Base-by-base conservation (phyloP, 75 land plant species). In the Cupressus sempervirens region DNA sequence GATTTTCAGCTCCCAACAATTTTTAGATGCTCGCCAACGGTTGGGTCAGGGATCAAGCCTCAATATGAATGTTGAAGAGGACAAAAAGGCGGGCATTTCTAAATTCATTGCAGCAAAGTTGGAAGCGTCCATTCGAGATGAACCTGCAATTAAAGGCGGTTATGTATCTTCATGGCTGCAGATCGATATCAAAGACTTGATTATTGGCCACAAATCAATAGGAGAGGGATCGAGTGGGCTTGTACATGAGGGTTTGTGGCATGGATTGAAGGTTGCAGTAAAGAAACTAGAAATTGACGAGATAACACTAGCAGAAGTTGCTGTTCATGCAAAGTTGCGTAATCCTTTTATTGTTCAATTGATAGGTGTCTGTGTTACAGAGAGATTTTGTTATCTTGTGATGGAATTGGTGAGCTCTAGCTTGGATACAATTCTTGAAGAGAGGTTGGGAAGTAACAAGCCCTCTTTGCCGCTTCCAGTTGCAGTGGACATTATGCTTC, bases 401-500 rank as follows among this genome's bases (percentile, higher is more conserved):
- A 48, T 73, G 52, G 88, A 87, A 77, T 58, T 83, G 7, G 29
- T 83, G 40, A 75, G 50, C 32, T n/a, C 73, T 40, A 75, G 84
- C 54, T 84, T 87, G 20, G 65, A 73, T 13, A 52, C 79, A 75
- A 50, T 36, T n/a, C 32, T 20, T 15, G 3, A 40, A 40, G 58
- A 45, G 13, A 40, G 75, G 15, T 50, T 50, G 15, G 53, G 13
- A 50, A 50, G 53, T 12, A 50, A 50, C 53, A 13, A 50, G 53
- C 77, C 35, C 35, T 84, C 53, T 2, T 74, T 86, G 32, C 40
- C n/a, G 1, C 52, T 83, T 30, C 88, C 84, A 18, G 84, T 75
- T 15, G 54, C 83, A 35, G 35, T 87, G 56, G 85, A 87, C 56
- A 43, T 87, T 14, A 83, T 87, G 85, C 45, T 83, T 53, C 88